These are phyloP conservation scores for Xerocomellus dryophilus DNA, from an alignment of 768 basidiomycete species.

Conservation along the genomic window DNA sequence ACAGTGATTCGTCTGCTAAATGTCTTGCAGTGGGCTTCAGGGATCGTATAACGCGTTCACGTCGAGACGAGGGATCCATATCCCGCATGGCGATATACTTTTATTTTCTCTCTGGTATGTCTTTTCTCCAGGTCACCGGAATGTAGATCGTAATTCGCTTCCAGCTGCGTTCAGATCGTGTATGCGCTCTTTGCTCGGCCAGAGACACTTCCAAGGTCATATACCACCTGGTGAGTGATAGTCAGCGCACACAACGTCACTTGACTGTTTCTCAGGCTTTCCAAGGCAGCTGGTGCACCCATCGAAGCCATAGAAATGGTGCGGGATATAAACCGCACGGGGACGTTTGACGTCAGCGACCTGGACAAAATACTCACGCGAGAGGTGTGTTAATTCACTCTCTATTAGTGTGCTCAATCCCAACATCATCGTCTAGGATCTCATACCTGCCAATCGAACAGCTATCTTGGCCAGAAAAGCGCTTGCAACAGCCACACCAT, in stretches of 20 bases:
- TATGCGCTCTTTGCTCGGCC: slow-evolving; percentile 76
- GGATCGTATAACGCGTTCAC: slow-evolving; percentile 83
- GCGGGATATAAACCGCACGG: slow-evolving; percentile 53
- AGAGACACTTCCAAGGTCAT: slow-evolving; percentile 80
- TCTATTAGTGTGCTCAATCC: neutral
- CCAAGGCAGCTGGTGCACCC: slow-evolving; percentile 63
- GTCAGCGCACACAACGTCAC: neutral
- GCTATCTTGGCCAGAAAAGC: slow-evolving; percentile 45
- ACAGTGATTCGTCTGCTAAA: neutral
- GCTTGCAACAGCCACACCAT: slow-evolving; percentile 30
- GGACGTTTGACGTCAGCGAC: slow-evolving; percentile 51
- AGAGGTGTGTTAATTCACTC: slow-evolving; percentile 36
- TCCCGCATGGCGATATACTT: slow-evolving; percentile 82
- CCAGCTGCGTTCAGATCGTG: slow-evolving; percentile 81
- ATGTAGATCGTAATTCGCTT: neutral
- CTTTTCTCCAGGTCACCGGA: neutral
- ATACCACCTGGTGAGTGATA: slow-evolving; percentile 60
- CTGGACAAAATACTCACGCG: slow-evolving; percentile 53
- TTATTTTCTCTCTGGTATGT: slow-evolving; percentile 74
- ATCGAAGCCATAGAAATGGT: slow-evolving; percentile 60
- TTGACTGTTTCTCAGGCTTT: slow-evolving; percentile 54
- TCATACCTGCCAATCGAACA: slow-evolving; percentile 49
- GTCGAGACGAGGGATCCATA: slow-evolving; percentile 56
- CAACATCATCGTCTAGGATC: slow-evolving; percentile 41
- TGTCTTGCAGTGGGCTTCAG: slow-evolving; percentile 68